Evolutionary conservation across 192 early-diverging fungal species (phyloP).

Genomic region (Coemansia sp.): DNA sequence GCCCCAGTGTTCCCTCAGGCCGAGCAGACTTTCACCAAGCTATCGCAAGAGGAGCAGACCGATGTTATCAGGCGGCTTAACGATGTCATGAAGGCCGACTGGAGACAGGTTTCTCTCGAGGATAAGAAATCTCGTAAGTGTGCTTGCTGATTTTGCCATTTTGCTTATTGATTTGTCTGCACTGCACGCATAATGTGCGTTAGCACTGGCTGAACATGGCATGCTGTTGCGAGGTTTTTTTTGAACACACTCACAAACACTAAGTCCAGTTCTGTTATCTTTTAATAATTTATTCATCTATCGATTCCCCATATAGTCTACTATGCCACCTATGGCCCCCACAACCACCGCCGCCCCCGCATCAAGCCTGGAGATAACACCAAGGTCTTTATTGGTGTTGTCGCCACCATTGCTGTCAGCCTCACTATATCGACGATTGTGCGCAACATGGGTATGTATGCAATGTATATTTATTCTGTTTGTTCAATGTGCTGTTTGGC

Average conservation of each 20-base stretch:
- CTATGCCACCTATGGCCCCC: conserved; percentile 93
- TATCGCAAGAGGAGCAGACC: conserved; percentile 78
- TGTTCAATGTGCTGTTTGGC: not conserved
- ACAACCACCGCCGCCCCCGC: conserved; percentile 82
- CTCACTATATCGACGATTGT: conserved; percentile 61
- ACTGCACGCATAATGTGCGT: not conserved
- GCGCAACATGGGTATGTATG: conserved; percentile 54
- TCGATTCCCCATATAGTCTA: conserved; percentile 63
- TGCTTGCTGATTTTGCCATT: not conserved
- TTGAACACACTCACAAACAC: not conserved
- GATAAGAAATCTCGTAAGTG: conserved; percentile 86
- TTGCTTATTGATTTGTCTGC: not conserved
- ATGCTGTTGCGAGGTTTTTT: not conserved
- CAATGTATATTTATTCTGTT: not conserved
- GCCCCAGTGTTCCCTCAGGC: conserved; percentile 44
- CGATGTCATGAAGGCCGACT: conserved; percentile 92
- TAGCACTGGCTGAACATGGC: no score
- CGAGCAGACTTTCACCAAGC: conserved; percentile 63
- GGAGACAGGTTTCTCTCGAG: conserved; percentile 88
- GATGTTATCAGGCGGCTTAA: conserved; percentile 77
- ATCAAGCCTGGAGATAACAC: conserved; percentile 67
- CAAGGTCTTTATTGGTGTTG: conserved; percentile 69
- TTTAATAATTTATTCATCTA: conserved; percentile 1
- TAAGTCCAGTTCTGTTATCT: not conserved
- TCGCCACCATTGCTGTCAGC: conserved; percentile 58